These are phyloP conservation scores for Scutellaria galericulata DNA, from an alignment of 257 asterid genomes.

Conservation along the genomic window DNA sequence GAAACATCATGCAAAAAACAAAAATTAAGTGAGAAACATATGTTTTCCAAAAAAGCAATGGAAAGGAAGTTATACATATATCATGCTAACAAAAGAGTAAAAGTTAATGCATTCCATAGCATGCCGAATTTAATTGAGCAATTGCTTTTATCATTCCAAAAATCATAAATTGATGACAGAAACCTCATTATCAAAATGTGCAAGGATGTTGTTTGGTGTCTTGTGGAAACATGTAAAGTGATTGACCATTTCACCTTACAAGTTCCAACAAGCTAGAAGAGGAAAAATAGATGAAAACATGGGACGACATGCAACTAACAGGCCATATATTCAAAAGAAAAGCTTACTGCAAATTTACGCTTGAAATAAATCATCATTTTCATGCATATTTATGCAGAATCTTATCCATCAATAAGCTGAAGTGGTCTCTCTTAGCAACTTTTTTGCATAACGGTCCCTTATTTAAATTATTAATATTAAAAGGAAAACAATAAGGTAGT, in stretches of 20 bases:
- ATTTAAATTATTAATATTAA: too few relatives aligned
- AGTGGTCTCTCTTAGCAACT: background rate
- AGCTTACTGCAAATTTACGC: background rate
- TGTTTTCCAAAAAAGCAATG: background rate
- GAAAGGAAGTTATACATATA: background rate
- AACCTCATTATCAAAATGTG: conserved; percentile 11
- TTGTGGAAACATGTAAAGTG: background rate
- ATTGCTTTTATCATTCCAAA: background rate
- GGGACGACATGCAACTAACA: background rate
- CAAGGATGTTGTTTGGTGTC: background rate
- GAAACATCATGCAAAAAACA: conserved; percentile 39
- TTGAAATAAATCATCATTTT: background rate
- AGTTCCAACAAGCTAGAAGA: background rate
- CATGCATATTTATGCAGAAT: background rate
- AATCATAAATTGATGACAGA: background rate
- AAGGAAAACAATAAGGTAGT: too few relatives aligned
- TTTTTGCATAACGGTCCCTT: background rate
- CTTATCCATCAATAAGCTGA: too few relatives aligned
- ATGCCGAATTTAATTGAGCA: background rate
- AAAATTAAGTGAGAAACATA: conserved; percentile 11
- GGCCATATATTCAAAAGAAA: conserved; percentile 9
- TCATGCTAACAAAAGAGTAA: background rate
- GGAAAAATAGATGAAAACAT: background rate
- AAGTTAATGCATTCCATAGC: background rate
- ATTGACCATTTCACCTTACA: background rate